Conservation (phyloP, 192 early-diverging fungal genomes). For the Coemansia sp. region DNA sequence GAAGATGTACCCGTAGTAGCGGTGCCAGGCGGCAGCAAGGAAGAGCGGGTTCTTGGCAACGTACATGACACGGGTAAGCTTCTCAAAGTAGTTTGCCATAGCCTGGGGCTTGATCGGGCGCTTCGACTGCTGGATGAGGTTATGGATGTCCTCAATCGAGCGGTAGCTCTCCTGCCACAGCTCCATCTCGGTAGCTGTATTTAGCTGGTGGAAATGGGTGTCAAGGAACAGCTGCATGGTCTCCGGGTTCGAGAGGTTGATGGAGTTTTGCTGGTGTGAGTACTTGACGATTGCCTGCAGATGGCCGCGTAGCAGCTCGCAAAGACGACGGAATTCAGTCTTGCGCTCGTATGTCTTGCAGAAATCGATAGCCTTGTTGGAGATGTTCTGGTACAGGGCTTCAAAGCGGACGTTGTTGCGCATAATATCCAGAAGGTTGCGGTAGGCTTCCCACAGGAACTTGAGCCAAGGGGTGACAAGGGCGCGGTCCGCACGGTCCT, state of each 20-base stretch:
- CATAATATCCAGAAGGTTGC: constrained; percentile 94
- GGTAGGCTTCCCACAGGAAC: constrained; percentile 99
- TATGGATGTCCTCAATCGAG: constrained; percentile 97
- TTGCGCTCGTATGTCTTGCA: constrained; percentile 93
- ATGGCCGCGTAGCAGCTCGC: constrained; percentile 95
- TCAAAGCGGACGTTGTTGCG: constrained; percentile 96
- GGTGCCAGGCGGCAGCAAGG: constrained; percentile 96
- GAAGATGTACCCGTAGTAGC: constrained; percentile 77
- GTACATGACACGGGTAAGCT: constrained; percentile 94
- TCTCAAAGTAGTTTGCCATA: constrained; percentile 99
- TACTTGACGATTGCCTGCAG: constrained; percentile 86
- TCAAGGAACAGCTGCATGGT: constrained; percentile 96
- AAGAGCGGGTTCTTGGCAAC: constrained; percentile 97
- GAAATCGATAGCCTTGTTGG: constrained; percentile 94
- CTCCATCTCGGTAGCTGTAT: constrained; percentile 94
- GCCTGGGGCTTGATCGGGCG: constrained; percentile 89
- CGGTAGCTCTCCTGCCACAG: constrained; percentile 99
- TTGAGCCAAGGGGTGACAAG: constrained; percentile 98
- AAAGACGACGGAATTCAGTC: constrained; percentile 98
- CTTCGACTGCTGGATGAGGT: constrained; percentile 86
- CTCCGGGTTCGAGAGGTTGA: constrained; percentile 95
- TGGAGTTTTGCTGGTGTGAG: constrained; percentile 84
- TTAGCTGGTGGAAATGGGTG: constrained; percentile 93
- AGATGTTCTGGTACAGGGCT: constrained; percentile 86
- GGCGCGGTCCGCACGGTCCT: constrained; percentile 96